Conservation (phyloP, 2,329 filamentous ascomycete species). For the Aspergillus ibericus region DNA sequence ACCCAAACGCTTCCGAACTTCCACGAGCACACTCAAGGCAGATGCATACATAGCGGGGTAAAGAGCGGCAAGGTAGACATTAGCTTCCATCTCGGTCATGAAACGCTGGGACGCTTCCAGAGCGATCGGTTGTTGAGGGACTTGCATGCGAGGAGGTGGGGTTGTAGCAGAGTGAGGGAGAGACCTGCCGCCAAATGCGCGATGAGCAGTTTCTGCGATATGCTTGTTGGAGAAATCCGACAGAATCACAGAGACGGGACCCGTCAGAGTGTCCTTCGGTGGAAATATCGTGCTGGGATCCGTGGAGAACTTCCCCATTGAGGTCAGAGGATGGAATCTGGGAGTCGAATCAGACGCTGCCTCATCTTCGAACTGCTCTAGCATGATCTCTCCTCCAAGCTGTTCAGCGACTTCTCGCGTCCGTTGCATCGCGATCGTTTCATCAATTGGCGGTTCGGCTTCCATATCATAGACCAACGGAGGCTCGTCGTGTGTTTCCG, state of each 20-base stretch:
- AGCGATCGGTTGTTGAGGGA: constrained; percentile 59
- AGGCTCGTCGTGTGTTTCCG: constrained; percentile 22
- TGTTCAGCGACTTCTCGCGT: constrained; percentile 41
- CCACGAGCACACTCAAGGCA: constrained; percentile 56
- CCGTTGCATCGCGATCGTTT: constrained; percentile 34
- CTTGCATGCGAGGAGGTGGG: constrained; percentile 52
- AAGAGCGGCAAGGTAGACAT: constrained; percentile 58
- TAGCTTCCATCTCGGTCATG: constrained; percentile 63
- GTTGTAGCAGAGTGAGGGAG: constrained; percentile 77
- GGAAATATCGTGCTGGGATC: constrained; percentile 72
- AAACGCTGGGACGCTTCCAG: constrained; percentile 55
- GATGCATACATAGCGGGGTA: constrained; percentile 64
- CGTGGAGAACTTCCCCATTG: constrained; percentile 71
- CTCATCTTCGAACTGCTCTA: constrained; percentile 46
- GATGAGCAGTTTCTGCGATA: constrained; percentile 68
- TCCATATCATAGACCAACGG: constrained; percentile 35
- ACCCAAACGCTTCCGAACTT: constrained; percentile 61
- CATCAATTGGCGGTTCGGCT: constrained; percentile 21
- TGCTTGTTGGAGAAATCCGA: constrained; percentile 70
- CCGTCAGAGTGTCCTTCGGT: constrained; percentile 67
- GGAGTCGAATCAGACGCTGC: constrained; percentile 43
- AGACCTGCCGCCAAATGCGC: constrained; percentile 71
- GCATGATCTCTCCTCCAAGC: constrained; percentile 41
- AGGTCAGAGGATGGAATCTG: constrained; percentile 72
- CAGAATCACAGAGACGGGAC: constrained; percentile 70